Percentiles rank a stretch among this genome's conserved stretches.
phyloP scores from a whole-genome alignment of 2,329 filamentous ascomycete species.

The Aspergillus pseudoglaucus region DNA sequence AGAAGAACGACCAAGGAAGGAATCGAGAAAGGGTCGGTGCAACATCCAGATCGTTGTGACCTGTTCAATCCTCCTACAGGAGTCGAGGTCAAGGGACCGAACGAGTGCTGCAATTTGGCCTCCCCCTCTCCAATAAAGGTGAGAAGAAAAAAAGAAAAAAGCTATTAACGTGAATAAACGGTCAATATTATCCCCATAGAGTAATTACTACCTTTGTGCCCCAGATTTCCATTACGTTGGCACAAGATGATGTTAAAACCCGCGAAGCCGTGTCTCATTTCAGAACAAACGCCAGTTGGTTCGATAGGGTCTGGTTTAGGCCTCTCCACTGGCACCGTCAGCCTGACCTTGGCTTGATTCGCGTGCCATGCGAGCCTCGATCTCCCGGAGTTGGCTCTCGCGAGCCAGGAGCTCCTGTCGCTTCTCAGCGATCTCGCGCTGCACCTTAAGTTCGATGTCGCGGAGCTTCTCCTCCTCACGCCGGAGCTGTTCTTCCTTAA shows the following conservation, averaged over 20 bases:
- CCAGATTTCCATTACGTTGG: slow-evolving; percentile 29
- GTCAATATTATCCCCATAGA: slow-evolving; percentile 36
- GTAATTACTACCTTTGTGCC: slow-evolving; percentile 27
- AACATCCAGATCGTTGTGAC: slow-evolving; percentile 12
- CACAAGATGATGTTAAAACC: slow-evolving; percentile 27
- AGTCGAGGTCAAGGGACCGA: no score
- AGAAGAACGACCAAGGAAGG: slow-evolving; percentile 15
- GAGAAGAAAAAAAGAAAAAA: slow-evolving; percentile 17
- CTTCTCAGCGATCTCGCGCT: slow-evolving; percentile 99
- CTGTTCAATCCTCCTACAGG: slow-evolving; percentile 5
- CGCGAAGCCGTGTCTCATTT: slow-evolving; percentile 19
- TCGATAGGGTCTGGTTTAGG: slow-evolving; percentile 26
- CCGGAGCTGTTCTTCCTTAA: slow-evolving; percentile 99
- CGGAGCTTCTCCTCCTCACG: slow-evolving; percentile 99
- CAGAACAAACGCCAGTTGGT: slow-evolving; percentile 14
- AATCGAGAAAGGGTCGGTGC: slow-evolving; percentile 11
- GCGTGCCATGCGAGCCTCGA: slow-evolving; percentile 93
- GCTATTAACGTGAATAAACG: slow-evolving; percentile 37
- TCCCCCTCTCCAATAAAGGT: slow-evolving; percentile 15
- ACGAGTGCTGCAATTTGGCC: slow-evolving; percentile 26
- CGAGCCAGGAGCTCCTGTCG: slow-evolving; percentile 94
- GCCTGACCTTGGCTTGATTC: slow-evolving; percentile 54
- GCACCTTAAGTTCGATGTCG: slow-evolving; percentile 99
- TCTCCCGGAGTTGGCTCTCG: slow-evolving; percentile 97
- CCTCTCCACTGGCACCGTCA: slow-evolving; percentile 31